Percentiles rank a stretch among this genome's conserved stretches.
Evolutionary conservation across 164 flowering plant genomes (phyloP).

Genomic region (Platanus orientalis): DNA sequence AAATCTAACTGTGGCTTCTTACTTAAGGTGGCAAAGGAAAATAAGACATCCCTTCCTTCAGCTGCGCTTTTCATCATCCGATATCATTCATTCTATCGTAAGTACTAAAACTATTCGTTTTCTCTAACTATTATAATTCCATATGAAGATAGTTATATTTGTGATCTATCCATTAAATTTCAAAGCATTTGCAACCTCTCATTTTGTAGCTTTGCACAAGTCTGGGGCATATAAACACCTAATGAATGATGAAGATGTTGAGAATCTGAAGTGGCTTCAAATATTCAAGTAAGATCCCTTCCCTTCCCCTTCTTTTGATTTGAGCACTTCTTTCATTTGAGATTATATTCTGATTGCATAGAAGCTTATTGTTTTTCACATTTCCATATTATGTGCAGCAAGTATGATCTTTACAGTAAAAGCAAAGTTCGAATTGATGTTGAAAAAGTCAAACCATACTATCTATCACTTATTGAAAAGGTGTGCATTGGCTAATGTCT

Average conservation of each 20-base stretch:
- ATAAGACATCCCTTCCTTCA: conserved; percentile 51
- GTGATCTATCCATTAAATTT: background rate
- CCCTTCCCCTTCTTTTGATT: background rate
- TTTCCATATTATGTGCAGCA: conserved; percentile 10
- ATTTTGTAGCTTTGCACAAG: conserved; percentile 46
- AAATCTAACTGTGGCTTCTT: background rate
- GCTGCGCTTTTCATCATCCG: conserved; percentile 25
- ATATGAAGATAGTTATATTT: too few species aligned
- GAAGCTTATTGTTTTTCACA: background rate
- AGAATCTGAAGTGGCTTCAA: conserved; percentile 67
- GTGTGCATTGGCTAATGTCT: conserved; percentile 18
- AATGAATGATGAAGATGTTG: conserved; percentile 64
- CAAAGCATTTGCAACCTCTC: conserved; percentile 23
- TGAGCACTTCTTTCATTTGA: too few species aligned
- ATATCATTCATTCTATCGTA: conserved; percentile 61
- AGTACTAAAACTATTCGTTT: conserved; percentile 1
- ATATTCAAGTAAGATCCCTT: conserved; percentile 43
- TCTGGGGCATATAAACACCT: conserved; percentile 56
- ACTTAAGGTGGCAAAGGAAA: conserved; percentile 56
- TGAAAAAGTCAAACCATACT: conserved; percentile 67
- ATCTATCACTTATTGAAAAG: conserved; percentile 62
- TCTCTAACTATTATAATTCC: background rate
- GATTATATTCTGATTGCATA: too few species aligned
- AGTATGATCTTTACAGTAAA: conserved; percentile 73
- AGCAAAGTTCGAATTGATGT: conserved; percentile 61